Conservation (phyloP, 495 filamentous ascomycete species). For the Penicillium salamii region DNA sequence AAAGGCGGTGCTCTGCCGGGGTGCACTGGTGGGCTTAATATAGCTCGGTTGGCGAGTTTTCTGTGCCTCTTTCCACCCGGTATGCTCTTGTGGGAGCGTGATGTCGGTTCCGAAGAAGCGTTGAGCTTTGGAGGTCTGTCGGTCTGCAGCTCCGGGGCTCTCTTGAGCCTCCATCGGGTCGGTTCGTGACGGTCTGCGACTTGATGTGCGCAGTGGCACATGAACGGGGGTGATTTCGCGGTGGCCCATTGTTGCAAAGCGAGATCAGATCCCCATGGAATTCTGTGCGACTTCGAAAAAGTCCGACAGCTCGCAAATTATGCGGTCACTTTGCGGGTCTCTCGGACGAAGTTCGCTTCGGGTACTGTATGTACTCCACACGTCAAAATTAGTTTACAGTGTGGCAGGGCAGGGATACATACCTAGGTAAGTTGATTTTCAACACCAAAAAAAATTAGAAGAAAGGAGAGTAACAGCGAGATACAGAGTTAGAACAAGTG, state of each 20-base stretch:
- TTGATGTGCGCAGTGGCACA: slow-evolving; percentile 33
- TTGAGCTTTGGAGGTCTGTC: slow-evolving; percentile 35
- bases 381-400: background rate
- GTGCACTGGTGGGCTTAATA: slow-evolving; percentile 26
- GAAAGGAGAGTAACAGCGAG: too few relatives aligned
- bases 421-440: too few relatives aligned
- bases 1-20: slow-evolving; percentile 21
- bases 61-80: slow-evolving; percentile 18
- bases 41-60: slow-evolving; percentile 27
- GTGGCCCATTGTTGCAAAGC: slow-evolving; percentile 14
- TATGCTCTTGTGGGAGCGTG: slow-evolving; percentile 21
- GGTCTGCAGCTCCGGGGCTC: slow-evolving; percentile 15
- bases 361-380: background rate
- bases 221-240: slow-evolving; percentile 21
- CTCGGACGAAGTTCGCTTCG: background rate
- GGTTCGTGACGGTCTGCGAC: slow-evolving; percentile 17
- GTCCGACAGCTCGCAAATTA: background rate
- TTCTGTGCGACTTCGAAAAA: background rate
- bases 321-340: background rate
- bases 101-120: slow-evolving; percentile 39
- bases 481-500: background rate
- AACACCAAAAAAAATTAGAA: background rate
- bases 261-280: background rate
- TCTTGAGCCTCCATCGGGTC: slow-evolving; percentile 19
- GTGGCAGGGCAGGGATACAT: background rate